Evolutionary conservation across 345 rosid species (phyloP).

Genomic region (Populus deltoides): DNA sequence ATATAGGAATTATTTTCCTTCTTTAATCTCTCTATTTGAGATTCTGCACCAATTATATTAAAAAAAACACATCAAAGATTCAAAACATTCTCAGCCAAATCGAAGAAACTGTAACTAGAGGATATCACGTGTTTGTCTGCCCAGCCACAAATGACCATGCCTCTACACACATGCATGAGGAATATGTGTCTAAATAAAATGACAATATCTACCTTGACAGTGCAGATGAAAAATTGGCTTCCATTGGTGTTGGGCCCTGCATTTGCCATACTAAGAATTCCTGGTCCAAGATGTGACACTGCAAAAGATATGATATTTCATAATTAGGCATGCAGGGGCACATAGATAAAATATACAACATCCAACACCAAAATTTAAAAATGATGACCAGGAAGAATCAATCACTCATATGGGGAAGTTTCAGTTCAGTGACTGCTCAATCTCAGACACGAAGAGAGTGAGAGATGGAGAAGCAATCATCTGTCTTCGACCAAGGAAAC

Average conservation of each 20-base stretch:
- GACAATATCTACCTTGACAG: constrained; percentile 67
- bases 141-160: background rate
- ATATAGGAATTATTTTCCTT: background rate
- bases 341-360: background rate
- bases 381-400: background rate
- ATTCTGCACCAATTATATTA: background rate
- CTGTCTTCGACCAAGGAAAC: background rate
- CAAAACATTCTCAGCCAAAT: background rate
- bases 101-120: background rate
- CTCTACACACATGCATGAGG: background rate
- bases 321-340: background rate
- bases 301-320: constrained; percentile 31
- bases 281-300: constrained; percentile 92
- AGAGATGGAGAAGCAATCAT: background rate
- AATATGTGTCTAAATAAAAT: background rate
- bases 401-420: background rate
- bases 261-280: constrained; percentile 96
- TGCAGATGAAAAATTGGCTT: constrained; percentile 97
- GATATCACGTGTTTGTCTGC: background rate
- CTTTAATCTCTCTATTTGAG: background rate
- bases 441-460: background rate
- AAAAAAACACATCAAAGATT: background rate
- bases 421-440: background rate
- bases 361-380: background rate
- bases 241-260: constrained; percentile 99